phyloP scores from a whole-genome alignment of 257 asterid species.

The Coffea canephora region DNA sequence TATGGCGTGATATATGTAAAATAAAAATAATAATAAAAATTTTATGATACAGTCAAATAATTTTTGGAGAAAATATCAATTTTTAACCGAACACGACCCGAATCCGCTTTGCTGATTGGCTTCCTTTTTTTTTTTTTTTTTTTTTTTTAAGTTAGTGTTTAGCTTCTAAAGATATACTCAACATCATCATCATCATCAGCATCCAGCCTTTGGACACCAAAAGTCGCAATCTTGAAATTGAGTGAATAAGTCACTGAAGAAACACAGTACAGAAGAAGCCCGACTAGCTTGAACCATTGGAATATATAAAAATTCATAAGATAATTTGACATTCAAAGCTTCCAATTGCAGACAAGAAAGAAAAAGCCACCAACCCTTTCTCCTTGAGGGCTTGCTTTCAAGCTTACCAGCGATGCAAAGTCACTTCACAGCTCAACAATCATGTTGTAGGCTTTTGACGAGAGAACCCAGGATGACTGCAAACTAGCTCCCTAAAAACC shows the following conservation, averaged over 20 bases:
- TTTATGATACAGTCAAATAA: too few relatives aligned
- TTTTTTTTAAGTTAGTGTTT: neutral
- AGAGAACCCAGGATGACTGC: neutral
- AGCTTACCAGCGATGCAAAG: neutral
- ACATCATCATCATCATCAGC: neutral
- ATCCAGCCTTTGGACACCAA: neutral
- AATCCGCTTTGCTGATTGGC: too few relatives aligned
- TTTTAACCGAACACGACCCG: too few relatives aligned
- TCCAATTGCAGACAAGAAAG: conserved; percentile 8
- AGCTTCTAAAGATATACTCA: neutral
- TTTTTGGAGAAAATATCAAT: too few relatives aligned
- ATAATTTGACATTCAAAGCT: neutral
- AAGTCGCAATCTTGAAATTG: neutral
- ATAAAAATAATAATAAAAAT: too few relatives aligned
- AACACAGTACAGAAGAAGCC: neutral
- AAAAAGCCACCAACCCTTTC: neutral
- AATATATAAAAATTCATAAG: neutral
- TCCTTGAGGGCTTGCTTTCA: conserved; percentile 4
- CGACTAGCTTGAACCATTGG: neutral
- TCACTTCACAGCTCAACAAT: neutral
- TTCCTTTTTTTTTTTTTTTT: too few relatives aligned
- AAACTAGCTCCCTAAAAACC: conserved; percentile 5
- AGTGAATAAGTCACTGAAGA: neutral
- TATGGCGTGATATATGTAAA: too few relatives aligned
- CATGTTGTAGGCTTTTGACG: neutral